Evolutionary conservation across 2,329 filamentous ascomycete species (phyloP), one percentile per base, ranked within the genome.

Genomic region (Aspergillus ochraceus): DNA sequence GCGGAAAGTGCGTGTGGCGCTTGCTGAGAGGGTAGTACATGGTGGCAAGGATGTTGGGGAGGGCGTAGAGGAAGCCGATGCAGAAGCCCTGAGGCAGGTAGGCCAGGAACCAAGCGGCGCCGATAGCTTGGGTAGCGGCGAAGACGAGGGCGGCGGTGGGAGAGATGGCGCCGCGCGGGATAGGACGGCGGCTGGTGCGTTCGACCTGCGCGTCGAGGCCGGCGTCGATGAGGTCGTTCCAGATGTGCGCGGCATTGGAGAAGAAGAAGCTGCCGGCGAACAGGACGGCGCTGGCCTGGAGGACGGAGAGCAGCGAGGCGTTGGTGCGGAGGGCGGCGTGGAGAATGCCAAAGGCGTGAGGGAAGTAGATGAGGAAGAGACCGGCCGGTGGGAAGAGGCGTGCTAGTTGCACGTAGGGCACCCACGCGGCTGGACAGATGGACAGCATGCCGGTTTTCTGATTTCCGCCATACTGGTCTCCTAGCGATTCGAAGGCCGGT

Each of bases 211-310:
- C 88, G 75, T 97, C 92, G 10, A 96, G 86, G 67, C 94, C 90
- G 58, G 91, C 86, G 75, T 96, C 92, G 90, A 91, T 95, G 52
- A 96, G 85, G 72, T 97, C 92, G 72, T 97, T 96, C 77, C 96
- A 92, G 19, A 89, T 57, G 50, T 56, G 42, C 6, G 29, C 91
- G 20, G 92, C 92, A 54, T 92, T 90, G 62, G 92, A 89, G 91
- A 96, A 95, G 65, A 96, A 85, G 51, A 96, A 76, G 6, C 91
- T 90, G 52, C 92, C 91, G 8, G 20, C 55, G 47, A 62, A 58
- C 12, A 60, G 39, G 17, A 55, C 12, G n/a, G 22, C 24, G 39
- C 49, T 49, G 14, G 57, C 39, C 12, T 39, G 47, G 20, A 59
- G 12, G 2, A 86, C 82, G 69, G 95, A 50, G 83, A 0, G 89